Conservation (phyloP, 2,329 filamentous ascomycete genomes). For the Fusarium proliferatum region DNA sequence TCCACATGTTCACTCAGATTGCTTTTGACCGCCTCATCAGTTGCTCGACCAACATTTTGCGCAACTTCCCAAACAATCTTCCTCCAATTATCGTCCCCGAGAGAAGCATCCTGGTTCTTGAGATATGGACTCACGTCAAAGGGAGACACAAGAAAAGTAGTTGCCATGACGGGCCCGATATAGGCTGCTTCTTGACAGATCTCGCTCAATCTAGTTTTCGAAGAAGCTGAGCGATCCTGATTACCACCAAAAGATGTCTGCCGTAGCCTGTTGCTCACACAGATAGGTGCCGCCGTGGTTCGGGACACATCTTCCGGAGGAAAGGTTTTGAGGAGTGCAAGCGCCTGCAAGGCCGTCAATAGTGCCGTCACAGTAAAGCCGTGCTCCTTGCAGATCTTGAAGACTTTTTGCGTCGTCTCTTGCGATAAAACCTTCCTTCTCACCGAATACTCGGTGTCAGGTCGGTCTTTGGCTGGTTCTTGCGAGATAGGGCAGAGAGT, state of each 20-base stretch:
- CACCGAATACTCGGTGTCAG: not conserved
- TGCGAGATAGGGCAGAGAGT: not conserved
- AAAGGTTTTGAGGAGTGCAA: slow-evolving; percentile 3
- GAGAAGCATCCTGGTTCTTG: not conserved
- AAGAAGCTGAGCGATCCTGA: not conserved
- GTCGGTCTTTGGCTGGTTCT: not conserved
- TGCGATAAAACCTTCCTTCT: not conserved
- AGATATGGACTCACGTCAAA: not conserved
- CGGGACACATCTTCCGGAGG: not conserved
- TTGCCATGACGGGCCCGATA: slow-evolving; percentile 2
- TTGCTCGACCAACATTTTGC: not conserved
- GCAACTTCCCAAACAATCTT: not conserved
- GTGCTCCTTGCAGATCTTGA: not conserved
- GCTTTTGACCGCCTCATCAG: not conserved
- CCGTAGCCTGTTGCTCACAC: slow-evolving; percentile 1
- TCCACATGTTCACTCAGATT: slow-evolving; percentile 3
- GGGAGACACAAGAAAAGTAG: not conserved
- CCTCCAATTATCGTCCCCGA: fast-evolving
- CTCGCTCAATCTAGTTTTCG: not conserved
- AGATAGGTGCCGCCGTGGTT: not conserved
- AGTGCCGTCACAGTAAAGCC: slow-evolving; percentile 1
- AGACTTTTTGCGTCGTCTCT: not conserved
- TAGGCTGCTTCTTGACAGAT: not conserved
- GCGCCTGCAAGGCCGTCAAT: not conserved
- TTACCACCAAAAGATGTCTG: not conserved